Conservation (phyloP, 2,329 filamentous ascomycete genomes). For the Aspergillus sp. region DNA sequence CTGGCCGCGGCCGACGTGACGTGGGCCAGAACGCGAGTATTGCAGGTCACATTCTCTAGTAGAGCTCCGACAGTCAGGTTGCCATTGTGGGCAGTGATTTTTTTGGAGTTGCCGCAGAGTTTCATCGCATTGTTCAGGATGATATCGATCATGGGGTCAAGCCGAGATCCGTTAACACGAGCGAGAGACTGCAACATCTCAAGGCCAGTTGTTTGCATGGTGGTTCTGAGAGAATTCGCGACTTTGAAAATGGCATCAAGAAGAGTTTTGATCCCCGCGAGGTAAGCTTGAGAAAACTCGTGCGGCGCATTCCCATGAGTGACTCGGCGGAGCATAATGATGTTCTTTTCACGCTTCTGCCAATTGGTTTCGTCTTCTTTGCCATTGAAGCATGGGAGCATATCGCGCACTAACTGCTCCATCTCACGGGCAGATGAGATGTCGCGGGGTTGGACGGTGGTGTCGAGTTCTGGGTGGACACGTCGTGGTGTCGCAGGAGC, state of each 20-base stretch:
- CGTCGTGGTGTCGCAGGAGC: conserved; percentile 8
- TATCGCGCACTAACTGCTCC: conserved; percentile 82
- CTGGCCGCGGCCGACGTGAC: conserved; percentile 73
- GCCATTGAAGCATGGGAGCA: conserved; percentile 80
- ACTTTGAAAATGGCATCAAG: conserved; percentile 89
- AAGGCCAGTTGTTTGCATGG: conserved; percentile 83
- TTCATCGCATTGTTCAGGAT: conserved; percentile 88
- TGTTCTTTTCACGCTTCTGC: conserved; percentile 79
- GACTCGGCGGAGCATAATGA: conserved; percentile 72
- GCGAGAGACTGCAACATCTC: conserved; percentile 82
- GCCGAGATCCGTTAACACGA: conserved; percentile 68
- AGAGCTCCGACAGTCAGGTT: conserved; percentile 79
- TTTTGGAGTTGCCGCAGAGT: conserved; percentile 85
- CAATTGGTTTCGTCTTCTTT: conserved; percentile 90
- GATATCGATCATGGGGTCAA: conserved; percentile 88
- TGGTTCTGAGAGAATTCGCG: conserved; percentile 80
- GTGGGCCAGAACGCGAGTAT: conserved; percentile 78
- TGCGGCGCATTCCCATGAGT: conserved; percentile 79
- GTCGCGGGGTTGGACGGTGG: conserved; percentile 71
- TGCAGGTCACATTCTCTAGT: conserved; percentile 77
- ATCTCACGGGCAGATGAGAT: conserved; percentile 82
- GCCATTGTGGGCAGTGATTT: conserved; percentile 82
- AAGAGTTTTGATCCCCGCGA: conserved; percentile 68
- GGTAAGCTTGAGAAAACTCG: conserved; percentile 71
- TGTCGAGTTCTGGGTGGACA: conserved; percentile 53